These are phyloP conservation scores for Pyrenochaeta sp. DNA, from an alignment of 2,329 filamentous ascomycete species.

Conservation along the genomic window DNA sequence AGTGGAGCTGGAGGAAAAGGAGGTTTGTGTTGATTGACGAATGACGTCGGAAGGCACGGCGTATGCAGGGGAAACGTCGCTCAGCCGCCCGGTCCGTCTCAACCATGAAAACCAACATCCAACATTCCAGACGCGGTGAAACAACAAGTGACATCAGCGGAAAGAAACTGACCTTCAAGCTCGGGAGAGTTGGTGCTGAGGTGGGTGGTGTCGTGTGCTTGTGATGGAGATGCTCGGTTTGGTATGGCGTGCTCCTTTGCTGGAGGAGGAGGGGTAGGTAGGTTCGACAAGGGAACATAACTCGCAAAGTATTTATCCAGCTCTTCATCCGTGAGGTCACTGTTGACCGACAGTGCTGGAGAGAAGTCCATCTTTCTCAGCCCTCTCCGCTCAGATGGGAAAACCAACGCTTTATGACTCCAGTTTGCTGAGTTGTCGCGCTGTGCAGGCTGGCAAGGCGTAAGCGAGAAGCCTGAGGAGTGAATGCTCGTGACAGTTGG, in stretches of 20 bases:
- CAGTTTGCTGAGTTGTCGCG: background rate
- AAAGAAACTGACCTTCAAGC: constrained; percentile 40
- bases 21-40: constrained; percentile 5
- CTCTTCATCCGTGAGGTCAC: constrained; percentile 50
- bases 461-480: constrained; percentile 7
- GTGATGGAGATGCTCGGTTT: constrained; percentile 8
- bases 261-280: constrained; percentile 53
- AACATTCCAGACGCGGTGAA: constrained; percentile 22
- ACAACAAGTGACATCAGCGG: constrained; percentile 22
- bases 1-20: constrained; percentile 14
- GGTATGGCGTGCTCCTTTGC: constrained; percentile 34
- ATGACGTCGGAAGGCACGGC: constrained; percentile 22
- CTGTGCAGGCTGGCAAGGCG: constrained; percentile 9
- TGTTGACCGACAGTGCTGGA: constrained; percentile 33
- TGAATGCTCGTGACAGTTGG: constrained; percentile 17
- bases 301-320: constrained; percentile 50
- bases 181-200: constrained; percentile 21
- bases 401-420: background rate
- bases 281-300: constrained; percentile 50
- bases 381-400: background rate
- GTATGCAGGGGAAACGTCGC: constrained; percentile 30
- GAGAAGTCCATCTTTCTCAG: constrained; percentile 34
- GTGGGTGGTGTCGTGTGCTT: constrained; percentile 9
- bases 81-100: constrained; percentile 21
- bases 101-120: constrained; percentile 21